Evolutionary conservation across 352 stramenopile species (phyloP).

Genomic region (Globisporangium megalacanthum): DNA sequence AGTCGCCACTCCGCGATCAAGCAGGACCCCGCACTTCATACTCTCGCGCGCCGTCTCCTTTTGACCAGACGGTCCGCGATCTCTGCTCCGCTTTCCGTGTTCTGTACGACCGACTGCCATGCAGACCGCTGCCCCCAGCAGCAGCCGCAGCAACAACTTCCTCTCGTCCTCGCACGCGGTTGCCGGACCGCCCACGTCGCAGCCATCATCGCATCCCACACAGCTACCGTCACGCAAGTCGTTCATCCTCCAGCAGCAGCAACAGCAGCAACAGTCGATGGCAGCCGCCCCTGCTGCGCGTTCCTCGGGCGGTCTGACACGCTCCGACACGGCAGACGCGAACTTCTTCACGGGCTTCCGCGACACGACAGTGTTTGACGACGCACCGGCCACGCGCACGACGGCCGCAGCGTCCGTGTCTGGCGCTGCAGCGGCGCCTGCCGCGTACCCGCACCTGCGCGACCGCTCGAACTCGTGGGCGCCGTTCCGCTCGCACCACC

Average conservation of each 20-base stretch:
- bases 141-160: slow-evolving; percentile 13
- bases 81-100: too few species aligned
- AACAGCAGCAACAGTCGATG: slow-evolving; percentile 14
- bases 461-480: slow-evolving; percentile 60
- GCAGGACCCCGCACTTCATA: neutral
- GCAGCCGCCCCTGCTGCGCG: neutral
- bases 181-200: slow-evolving; percentile 12
- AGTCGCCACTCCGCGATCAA: slow-evolving; percentile 5
- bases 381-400: slow-evolving; percentile 14
- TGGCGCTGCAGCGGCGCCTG: slow-evolving; percentile 4
- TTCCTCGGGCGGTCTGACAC: slow-evolving; percentile 11
- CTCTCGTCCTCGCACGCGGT: slow-evolving; percentile 10
- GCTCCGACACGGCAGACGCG: slow-evolving; percentile 37
- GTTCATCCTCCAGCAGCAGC: slow-evolving; percentile 37
- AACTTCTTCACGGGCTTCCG: slow-evolving; percentile 20
- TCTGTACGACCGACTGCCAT: neutral
- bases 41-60: too few species aligned
- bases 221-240: slow-evolving; percentile 41
- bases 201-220: slow-evolving; percentile 2
- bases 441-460: slow-evolving; percentile 26
- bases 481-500: slow-evolving; percentile 23
- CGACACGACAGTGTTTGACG: slow-evolving; percentile 10
- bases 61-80: too few species aligned
- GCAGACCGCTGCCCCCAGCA: neutral
- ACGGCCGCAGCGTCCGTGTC: slow-evolving; percentile 5